Base-by-base conservation (phyloP, 352 stramenopile genomes). In the Phytophthora fragariaefolia region DNA sequence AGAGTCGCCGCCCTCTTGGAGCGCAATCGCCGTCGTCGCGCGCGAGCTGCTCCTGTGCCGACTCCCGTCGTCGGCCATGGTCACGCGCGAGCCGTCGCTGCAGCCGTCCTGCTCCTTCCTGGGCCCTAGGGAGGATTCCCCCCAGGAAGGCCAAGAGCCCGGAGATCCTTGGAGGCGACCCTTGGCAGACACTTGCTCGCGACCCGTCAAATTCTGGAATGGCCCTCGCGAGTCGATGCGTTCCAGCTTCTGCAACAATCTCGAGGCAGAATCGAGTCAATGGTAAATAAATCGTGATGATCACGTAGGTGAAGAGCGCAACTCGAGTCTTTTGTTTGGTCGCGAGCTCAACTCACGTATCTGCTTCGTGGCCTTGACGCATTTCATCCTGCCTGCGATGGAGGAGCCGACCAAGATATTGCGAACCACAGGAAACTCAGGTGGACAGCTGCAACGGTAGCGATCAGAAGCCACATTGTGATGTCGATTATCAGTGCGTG, bases 231-330 rank as follows among this genome's bases (percentile, higher is more conserved):
- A 27, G 18, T 15, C 22, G n/a, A 49, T 49, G 18, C 6, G 42
- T 49, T 28, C 9, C 22, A 3, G 42, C 42, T 27, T 49, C 42
- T 20, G 27, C 42, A 20, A 49, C 42, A 20, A 49, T 28, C 9
- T 81, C 72, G 10, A 83, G 22, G 30, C 59, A 64, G 3, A 80
- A 26, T 12, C 69, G 55, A 0, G 66, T 79, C 42, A 82, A 22
- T 23, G 76, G 76, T 27, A 84, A 34, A 36, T 84, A 84, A 26
- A 82, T 54, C 40, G 61, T 75, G 18, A 82, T 80, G 56, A 80
- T 66, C 7, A 79, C 66, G 48, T 67, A 76, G n/a, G 74, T 82
- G 27, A 69, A 67, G 13, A 67, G 15, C 52, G 69, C 67, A 32
- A 79, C 53, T 48, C 61, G 62, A 18, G 52, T 67, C 32, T 69